Base-by-base conservation (phyloP, 75 land plant species). In the Pinus taeda region DNA sequence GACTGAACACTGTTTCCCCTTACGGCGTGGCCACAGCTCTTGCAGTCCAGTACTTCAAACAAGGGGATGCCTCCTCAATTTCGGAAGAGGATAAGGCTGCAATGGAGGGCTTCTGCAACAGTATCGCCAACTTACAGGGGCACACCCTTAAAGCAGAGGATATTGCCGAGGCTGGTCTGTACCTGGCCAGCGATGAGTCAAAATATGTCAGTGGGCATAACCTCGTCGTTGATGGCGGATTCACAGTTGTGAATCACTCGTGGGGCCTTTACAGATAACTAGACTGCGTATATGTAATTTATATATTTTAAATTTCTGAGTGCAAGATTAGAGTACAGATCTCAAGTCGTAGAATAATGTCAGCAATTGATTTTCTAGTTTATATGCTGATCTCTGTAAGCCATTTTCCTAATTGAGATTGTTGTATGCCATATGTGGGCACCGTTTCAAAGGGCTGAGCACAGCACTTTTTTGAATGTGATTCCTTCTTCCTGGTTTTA, bases 1-100 rank as follows among this genome's bases (percentile, higher is more conserved):
- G 90, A 22, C 83, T 85, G 45, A 88, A 88, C 60, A 78, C 81
- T 53, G 39, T 88, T 61, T 83, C 91, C 2, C 88, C 91, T 11
- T 79, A 73, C 39, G 49, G 65, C 4, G 56, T 84, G 2, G 77
- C 75, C 21, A 86, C 91, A 13, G 82, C 82, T 17, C 45, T 87
- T 33, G 81, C 75, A 12, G 30, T 17, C 8, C 17, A 30, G 36
- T 7, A 5, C 11, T 6, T 69, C 18, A n/a, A 15, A 74, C 63
- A 15, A 42, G 30, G 58, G 5, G 6, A 5, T 8, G 75, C 39
- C 33, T 45, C 53, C 9, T 45, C 53, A 0, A 45, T 45, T 7
- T 7, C 53, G 9, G 53, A 45, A 45, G 53, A 65, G 4, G 69
- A 65, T 65, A 65, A 15, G 36, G 69, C 17, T 13, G 18, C 15